These are phyloP conservation scores for Suhomyces xylopsoci DNA, from an alignment of 805 yeast genomes.

Conservation along the genomic window DNA sequence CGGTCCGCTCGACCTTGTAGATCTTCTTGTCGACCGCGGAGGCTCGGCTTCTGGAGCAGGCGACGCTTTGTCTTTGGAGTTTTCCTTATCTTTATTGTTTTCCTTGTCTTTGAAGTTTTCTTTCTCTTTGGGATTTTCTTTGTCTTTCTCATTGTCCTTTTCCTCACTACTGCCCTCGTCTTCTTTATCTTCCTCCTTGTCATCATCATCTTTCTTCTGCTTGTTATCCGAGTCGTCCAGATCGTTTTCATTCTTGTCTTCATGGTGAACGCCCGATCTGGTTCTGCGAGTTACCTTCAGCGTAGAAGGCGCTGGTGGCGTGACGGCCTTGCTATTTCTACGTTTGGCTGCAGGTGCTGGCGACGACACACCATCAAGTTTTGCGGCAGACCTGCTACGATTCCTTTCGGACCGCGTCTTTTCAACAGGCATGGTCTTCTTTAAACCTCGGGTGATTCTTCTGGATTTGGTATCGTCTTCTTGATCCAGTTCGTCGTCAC, in stretches of 20 bases:
- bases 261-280: constrained; percentile 10
- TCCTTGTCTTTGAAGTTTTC: constrained; percentile 1
- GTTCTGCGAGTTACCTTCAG: constrained; percentile 14
- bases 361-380: constrained; percentile 12
- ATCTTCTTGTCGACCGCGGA: constrained; percentile 5
- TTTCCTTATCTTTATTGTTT: constrained; percentile 1
- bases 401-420: constrained; percentile 9
- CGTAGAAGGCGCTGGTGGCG: constrained; percentile 8
- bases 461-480: constrained; percentile 7
- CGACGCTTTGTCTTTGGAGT: neutral
- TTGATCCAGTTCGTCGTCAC: constrained; percentile 11
- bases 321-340: constrained; percentile 9
- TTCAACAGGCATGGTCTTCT: constrained; percentile 4
- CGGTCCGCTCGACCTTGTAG: constrained; percentile 9
- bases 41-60: constrained; percentile 6
- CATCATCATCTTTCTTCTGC: neutral
- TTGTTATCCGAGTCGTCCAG: constrained; percentile 2
- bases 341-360: constrained; percentile 7
- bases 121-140: neutral
- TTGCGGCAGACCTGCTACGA: constrained; percentile 18
- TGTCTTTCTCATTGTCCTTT: no score
- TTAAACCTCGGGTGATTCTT: constrained; percentile 4
- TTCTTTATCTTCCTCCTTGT: neutral
- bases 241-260: constrained; percentile 7
- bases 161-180: neutral